Evolutionary conservation across 2,329 filamentous ascomycete species (phyloP), one percentile per base, ranked within the genome.

Genomic region (Xylariaceae sp.): DNA sequence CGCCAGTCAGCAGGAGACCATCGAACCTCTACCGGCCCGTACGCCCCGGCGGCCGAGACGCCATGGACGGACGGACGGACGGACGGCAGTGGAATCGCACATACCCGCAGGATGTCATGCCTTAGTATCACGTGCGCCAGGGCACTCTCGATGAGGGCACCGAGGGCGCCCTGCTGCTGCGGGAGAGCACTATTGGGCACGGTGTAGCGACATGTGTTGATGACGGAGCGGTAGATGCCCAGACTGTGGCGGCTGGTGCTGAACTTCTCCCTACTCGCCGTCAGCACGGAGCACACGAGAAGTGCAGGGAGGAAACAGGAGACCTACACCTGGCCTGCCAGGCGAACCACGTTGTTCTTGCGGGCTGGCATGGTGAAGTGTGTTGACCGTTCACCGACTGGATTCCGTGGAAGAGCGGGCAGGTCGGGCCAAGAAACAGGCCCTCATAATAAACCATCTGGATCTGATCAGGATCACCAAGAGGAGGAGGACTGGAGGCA

Each of bases 201-300:
- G 32, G 40, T 44, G 40, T 74, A 73, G 22, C 61, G 63, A 23
- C 62, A 62, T 8, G 66, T 64, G 19, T 65, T 57, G 28, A 57
- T 52, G 10, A 75, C 67, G 29, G 63, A 62, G 36, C 60, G 60
- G 44, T 70, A 68, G 29, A 72, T 46, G 19, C 65, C 66, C 4
- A 72, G 49, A 3, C 55, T 46, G 40, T 72, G 67, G 2, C 68
- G 62, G 5, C 63, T 56, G 3, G 68, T 63, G 5, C 44, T 43
- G 29, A 24, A 47, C 13, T 44, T 40, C 7, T 40, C 38, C 15
- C 47, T 50, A n/a, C n/a, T n/a, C 33, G 14, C 14, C 10, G n/a
- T 37, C 30, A 29, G n/a, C n/a, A n/a, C n/a, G n/a, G n/a, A n/a
- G n/a, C n/a, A n/a, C n/a, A n/a, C n/a, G n/a, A n/a, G n/a, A n/a